Conservation (phyloP, 31 red algal genomes). For the Porphyra umbilicalis region DNA sequence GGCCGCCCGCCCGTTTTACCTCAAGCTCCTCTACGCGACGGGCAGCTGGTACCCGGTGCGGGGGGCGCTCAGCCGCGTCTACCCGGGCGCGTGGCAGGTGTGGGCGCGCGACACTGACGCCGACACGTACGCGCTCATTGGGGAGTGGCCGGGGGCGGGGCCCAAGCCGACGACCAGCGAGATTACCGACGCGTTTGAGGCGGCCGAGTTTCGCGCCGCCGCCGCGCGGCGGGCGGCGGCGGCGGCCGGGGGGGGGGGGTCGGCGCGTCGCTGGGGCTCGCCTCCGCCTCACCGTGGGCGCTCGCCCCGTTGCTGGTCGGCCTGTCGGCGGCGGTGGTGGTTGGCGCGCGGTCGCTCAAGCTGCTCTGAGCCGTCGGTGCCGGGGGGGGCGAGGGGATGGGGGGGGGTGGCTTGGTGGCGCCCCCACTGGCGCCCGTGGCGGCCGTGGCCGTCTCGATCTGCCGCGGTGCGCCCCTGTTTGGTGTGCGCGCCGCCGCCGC, state of each 20-base stretch:
- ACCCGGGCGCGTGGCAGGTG: slow-evolving; percentile 6
- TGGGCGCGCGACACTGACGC: slow-evolving; percentile 1
- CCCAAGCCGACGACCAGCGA: neutral
- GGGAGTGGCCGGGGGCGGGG: neutral
- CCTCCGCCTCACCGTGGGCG: too few species aligned
- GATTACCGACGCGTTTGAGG: neutral
- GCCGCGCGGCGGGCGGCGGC: neutral
- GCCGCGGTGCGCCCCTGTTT: too few species aligned
- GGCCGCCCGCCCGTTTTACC: slow-evolving; percentile 28
- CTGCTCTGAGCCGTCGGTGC: neutral
- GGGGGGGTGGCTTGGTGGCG: neutral
- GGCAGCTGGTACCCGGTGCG: slow-evolving; percentile 24
- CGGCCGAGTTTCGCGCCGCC: neutral
- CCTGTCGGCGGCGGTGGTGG: neutral
- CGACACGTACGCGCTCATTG: neutral
- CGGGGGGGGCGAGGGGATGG: neutral
- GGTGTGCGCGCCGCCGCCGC: too few species aligned
- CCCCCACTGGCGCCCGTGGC: too few species aligned
- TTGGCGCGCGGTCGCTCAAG: neutral
- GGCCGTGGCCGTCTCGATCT: too few species aligned
- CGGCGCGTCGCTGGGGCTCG: neutral
- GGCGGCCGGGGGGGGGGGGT: neutral
- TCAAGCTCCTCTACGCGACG: slow-evolving; percentile 54
- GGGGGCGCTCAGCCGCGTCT: slow-evolving; percentile 1
- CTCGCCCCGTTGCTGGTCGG: too few species aligned